Percentiles rank a stretch among this genome's conserved stretches.
Conservation (phyloP, 2,329 filamentous ascomycete genomes). For the Lecanicillium sp. region DNA sequence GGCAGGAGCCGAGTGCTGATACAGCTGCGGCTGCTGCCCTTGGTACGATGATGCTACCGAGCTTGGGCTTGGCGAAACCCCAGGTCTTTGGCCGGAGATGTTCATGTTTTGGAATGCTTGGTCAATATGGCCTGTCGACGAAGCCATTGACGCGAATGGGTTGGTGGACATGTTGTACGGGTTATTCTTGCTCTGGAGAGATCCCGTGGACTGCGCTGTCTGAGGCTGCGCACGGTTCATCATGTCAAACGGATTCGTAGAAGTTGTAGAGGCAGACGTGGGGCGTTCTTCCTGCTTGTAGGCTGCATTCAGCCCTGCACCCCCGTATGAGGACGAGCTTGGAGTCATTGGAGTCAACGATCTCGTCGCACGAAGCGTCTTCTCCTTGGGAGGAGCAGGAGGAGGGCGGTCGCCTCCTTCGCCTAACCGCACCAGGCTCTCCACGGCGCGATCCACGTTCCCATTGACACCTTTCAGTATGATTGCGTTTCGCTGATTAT, state of each 20-base stretch:
- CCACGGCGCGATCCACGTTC: slow-evolving; percentile 78
- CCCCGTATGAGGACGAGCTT: slow-evolving; percentile 20
- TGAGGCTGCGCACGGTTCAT: slow-evolving; percentile 47
- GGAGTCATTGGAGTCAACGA: slow-evolving; percentile 47
- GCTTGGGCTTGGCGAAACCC: slow-evolving; percentile 66
- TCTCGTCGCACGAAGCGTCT: slow-evolving; percentile 38
- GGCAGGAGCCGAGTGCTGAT: slow-evolving; percentile 36
- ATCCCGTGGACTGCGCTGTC: slow-evolving; percentile 58
- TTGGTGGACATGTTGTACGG: slow-evolving; percentile 54
- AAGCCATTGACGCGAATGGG: slow-evolving; percentile 54
- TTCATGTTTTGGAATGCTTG: slow-evolving; percentile 71
- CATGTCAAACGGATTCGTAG: slow-evolving; percentile 63
- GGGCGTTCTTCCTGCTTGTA: slow-evolving; percentile 22
- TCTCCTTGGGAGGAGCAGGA: slow-evolving; percentile 35
- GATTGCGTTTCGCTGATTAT: slow-evolving; percentile 72
- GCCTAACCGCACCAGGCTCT: slow-evolving; percentile 75
- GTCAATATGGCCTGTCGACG: slow-evolving; percentile 39
- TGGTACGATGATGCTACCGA: slow-evolving; percentile 47
- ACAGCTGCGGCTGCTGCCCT: slow-evolving; percentile 28
- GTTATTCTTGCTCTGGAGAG: slow-evolving; percentile 50
- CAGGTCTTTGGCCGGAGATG: slow-evolving; percentile 50
- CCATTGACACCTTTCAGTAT: slow-evolving; percentile 78
- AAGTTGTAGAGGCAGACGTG: slow-evolving; percentile 35
- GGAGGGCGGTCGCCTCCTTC: slow-evolving; percentile 52
- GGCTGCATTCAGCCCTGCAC: slow-evolving; percentile 23